phyloP scores from a whole-genome alignment of 192 early-diverging fungal species.

The Dimargaris cristalligena region DNA sequence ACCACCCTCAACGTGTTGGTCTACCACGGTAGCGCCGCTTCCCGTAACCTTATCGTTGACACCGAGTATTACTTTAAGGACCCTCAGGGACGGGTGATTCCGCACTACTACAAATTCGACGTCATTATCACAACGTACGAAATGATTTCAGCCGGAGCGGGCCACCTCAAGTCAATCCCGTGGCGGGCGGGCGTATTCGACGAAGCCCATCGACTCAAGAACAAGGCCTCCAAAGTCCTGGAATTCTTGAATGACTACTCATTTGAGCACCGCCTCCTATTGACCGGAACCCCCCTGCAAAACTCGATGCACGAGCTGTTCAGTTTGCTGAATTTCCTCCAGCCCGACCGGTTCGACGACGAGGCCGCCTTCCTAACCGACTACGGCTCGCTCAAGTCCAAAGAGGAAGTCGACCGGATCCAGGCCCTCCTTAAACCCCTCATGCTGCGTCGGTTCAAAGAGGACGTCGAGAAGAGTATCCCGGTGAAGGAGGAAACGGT shows the following conservation, averaged over 20 bases:
- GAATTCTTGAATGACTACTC: conserved; percentile 57
- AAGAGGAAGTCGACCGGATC: conserved; percentile 59
- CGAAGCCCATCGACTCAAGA: conserved; percentile 77
- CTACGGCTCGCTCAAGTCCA: conserved; percentile 48
- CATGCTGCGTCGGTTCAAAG: conserved; percentile 74
- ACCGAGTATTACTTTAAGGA: conserved; percentile 66
- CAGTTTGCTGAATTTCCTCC: conserved; percentile 63
- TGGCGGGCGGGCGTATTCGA: conserved; percentile 65
- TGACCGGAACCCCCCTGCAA: conserved; percentile 77
- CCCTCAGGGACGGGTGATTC: conserved; percentile 26
- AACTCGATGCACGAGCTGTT: conserved; percentile 70
- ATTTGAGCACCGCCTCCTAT: conserved; percentile 57
- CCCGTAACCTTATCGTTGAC: conserved; percentile 59
- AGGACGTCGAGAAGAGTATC: conserved; percentile 77
- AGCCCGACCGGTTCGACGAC: conserved; percentile 53
- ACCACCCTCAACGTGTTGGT: conserved; percentile 48
- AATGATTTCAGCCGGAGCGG: conserved; percentile 29
- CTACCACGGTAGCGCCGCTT: conserved; percentile 50
- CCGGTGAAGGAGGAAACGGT: conserved; percentile 85
- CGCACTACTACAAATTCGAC: conserved; percentile 38
- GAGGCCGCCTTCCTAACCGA: conserved; percentile 48
- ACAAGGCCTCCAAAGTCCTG: conserved; percentile 61
- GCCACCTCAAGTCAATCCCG: conserved; percentile 47
- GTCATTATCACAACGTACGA: conserved; percentile 38
- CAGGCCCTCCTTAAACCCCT: conserved; percentile 64